phyloP scores from a whole-genome alignment of 768 basidiomycete species.

The Podaxis sp. region DNA sequence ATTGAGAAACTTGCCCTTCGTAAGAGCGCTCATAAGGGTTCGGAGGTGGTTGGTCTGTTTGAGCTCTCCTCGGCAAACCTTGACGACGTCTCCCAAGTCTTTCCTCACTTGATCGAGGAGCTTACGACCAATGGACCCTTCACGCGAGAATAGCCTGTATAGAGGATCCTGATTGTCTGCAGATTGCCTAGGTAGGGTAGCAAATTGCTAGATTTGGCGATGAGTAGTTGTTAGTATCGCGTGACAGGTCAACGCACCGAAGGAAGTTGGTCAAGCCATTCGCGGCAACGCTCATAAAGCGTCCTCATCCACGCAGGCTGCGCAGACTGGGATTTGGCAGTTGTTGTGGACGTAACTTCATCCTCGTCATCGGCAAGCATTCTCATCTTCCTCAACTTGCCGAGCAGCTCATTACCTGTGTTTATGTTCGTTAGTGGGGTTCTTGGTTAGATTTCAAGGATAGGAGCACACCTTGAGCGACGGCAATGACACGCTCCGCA shows the following conservation, averaged over 20 bases:
- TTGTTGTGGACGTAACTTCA: conserved; percentile 53
- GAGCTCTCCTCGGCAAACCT: conserved; percentile 81
- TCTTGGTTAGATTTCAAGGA: neutral
- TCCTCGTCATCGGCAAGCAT: conserved; percentile 88
- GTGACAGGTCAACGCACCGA: conserved; percentile 44
- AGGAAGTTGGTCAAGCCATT: conserved; percentile 81
- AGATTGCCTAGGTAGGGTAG: conserved; percentile 60
- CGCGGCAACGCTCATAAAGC: conserved; percentile 76
- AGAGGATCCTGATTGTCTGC: conserved; percentile 81
- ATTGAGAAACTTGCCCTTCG: conserved; percentile 62
- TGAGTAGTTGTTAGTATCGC: conserved; percentile 4
- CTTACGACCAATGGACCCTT: conserved; percentile 76
- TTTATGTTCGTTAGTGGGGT: conserved; percentile 9
- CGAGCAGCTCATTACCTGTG: conserved; percentile 76
- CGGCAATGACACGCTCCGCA: conserved; percentile 89
- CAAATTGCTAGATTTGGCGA: conserved; percentile 50
- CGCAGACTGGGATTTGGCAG: conserved; percentile 62
- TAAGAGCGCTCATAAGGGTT: conserved; percentile 85
- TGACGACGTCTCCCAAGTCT: conserved; percentile 80
- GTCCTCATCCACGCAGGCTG: conserved; percentile 95
- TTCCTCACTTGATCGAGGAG: conserved; percentile 76
- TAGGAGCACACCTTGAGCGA: conserved; percentile 72
- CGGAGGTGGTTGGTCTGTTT: conserved; percentile 97
- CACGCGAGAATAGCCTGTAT: conserved; percentile 85
- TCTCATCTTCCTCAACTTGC: conserved; percentile 92